Evolutionary conservation across 1,284 basidiomycete genomes (phyloP).

Genomic region (Stygiomarasmius scandens): DNA sequence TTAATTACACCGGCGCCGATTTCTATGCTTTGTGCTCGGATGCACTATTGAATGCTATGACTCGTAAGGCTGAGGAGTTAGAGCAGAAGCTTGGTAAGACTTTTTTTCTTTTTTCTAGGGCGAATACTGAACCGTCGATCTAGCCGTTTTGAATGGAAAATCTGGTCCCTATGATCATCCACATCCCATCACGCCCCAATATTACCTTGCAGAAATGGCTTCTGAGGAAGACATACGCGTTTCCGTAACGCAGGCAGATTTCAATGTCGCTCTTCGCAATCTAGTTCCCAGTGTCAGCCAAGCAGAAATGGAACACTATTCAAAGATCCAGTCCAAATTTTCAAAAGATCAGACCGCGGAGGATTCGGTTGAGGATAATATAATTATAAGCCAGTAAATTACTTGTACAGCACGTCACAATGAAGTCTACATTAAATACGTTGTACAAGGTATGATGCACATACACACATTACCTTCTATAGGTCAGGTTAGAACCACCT

Average conservation of each 20-base stretch:
- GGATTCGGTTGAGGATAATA: neutral
- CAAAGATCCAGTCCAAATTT: conserved; percentile 74
- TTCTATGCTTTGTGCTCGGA: conserved; percentile 98
- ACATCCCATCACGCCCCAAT: conserved; percentile 85
- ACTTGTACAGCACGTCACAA: too few species aligned
- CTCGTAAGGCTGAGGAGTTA: conserved; percentile 80
- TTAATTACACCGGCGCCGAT: conserved; percentile 96
- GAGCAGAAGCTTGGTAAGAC: conserved; percentile 70
- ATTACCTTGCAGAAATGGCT: conserved; percentile 90
- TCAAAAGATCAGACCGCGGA: conserved; percentile 33
- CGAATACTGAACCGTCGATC: neutral
- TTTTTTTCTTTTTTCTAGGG: conserved; percentile 3
- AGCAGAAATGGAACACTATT: conserved; percentile 90
- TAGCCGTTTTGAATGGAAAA: conserved; percentile 54
- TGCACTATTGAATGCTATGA: conserved; percentile 95
- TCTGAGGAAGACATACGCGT: conserved; percentile 74
- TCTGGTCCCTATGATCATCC: conserved; percentile 53
- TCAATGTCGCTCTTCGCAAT: conserved; percentile 73
- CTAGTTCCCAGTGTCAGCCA: conserved; percentile 89
- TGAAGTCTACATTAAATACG: too few species aligned
- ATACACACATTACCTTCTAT: too few species aligned
- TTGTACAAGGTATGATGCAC: neutral
- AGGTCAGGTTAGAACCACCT: conserved; percentile 64
- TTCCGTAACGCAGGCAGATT: conserved; percentile 75
- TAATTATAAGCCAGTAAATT: too few species aligned